Evolutionary conservation across 805 yeast species (phyloP).

Genomic region (Candida xyloterini): DNA sequence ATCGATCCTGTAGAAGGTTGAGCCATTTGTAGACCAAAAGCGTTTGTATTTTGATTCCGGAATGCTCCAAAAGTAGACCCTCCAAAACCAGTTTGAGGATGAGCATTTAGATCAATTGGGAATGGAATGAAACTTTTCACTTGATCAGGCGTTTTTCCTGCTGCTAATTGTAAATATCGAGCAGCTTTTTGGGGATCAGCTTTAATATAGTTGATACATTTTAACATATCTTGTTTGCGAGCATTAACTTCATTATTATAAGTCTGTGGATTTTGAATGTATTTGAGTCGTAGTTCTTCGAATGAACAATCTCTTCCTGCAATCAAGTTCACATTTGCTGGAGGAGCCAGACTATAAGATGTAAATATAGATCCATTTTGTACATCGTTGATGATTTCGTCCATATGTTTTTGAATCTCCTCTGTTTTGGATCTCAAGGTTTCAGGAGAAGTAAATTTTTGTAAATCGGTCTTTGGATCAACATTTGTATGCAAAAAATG

Average conservation of each 20-base stretch:
- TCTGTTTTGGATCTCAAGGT: slow-evolving; percentile 4
- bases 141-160: slow-evolving; percentile 28
- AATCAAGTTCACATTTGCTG: slow-evolving; percentile 48
- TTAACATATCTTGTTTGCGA: slow-evolving; percentile 46
- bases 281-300: slow-evolving; percentile 51
- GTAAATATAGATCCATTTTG: slow-evolving; percentile 36
- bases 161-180: slow-evolving; percentile 50
- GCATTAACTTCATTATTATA: slow-evolving; percentile 41
- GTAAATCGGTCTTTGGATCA: slow-evolving; percentile 3
- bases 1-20: slow-evolving; percentile 8
- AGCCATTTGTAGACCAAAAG: not conserved
- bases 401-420: slow-evolving; percentile 28
- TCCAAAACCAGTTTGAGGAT: slow-evolving; percentile 1
- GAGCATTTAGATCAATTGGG: slow-evolving; percentile 26
- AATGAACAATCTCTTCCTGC: slow-evolving; percentile 50
- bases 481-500: slow-evolving; percentile 39
- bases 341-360: slow-evolving; percentile 46
- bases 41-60: not conserved
- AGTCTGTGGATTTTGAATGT: slow-evolving; percentile 40
- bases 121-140: slow-evolving; percentile 34
- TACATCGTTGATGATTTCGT: slow-evolving; percentile 8
- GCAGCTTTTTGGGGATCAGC: slow-evolving; percentile 50
- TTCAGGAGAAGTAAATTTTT: slow-evolving; percentile 2
- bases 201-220: slow-evolving; percentile 37
- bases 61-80: slow-evolving; percentile 4